Conservation (phyloP, 2,329 filamentous ascomycete genomes). For the Chaetomium globosum region DNA sequence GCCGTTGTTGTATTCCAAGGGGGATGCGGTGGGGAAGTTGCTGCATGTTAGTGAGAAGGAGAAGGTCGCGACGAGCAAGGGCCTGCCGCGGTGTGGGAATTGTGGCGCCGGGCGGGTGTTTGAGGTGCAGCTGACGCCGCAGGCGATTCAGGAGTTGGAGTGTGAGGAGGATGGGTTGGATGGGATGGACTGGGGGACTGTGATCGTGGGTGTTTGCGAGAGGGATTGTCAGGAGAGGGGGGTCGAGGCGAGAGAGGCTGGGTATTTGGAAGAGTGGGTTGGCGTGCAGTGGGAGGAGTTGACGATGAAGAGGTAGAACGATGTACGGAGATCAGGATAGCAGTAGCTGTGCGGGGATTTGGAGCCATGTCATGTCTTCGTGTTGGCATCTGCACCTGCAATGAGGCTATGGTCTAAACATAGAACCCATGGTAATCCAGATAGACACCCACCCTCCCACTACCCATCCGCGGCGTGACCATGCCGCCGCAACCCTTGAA, state of each 20-base stretch:
- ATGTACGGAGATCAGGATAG: not conserved
- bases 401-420: slow-evolving; percentile 33
- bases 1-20: slow-evolving; percentile 79
- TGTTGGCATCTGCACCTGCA: slow-evolving; percentile 32
- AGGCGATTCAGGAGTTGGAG: slow-evolving; percentile 87
- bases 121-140: slow-evolving; percentile 89
- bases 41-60: slow-evolving; percentile 47
- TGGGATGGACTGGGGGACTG: slow-evolving; percentile 98
- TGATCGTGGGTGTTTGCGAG: slow-evolving; percentile 83
- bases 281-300: slow-evolving; percentile 97
- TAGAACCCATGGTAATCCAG: slow-evolving; percentile 29
- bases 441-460: slow-evolving; percentile 29
- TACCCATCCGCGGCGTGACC: slow-evolving; percentile 29
- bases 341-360: not conserved
- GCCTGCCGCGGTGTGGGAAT: slow-evolving; percentile 73
- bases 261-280: slow-evolving; percentile 93
- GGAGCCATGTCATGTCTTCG: slow-evolving; percentile 29
- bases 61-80: slow-evolving; percentile 37
- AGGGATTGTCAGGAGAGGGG: slow-evolving; percentile 71
- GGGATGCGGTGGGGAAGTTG: slow-evolving; percentile 70
- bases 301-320: slow-evolving; percentile 42
- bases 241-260: slow-evolving; percentile 63
- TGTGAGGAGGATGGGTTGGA: slow-evolving; percentile 70
- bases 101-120: slow-evolving; percentile 79
- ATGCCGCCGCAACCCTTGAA: slow-evolving; percentile 36